Evolutionary conservation across 2,329 filamentous ascomycete species (phyloP), one percentile per base, ranked within the genome.

Genomic region (Verticillium dahliae): DNA sequence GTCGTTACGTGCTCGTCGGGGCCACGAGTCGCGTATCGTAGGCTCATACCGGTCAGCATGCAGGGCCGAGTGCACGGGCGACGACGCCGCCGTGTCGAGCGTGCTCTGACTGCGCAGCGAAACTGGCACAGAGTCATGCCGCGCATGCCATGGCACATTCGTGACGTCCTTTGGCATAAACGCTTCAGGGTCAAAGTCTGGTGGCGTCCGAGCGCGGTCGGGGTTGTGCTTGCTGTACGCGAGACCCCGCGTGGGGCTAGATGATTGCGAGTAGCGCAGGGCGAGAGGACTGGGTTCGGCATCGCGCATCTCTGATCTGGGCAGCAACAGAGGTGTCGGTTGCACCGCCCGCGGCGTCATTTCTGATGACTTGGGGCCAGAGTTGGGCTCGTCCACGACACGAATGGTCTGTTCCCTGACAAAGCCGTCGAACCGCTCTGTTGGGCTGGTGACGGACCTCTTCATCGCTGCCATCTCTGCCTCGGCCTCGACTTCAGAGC

Each of bases 41-140:
- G 74, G 73, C 57, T 75, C 74, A 61, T 71, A 69, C 45, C 68
- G 70, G 56, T 71, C 70, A 14, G 60, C 63, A 0, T 65, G 63
- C 33, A 68, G 59, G 1, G 68, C 62, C 1, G 67, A 67, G 60
- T 69, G 70, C 6, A 68, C 61, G 1, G 73, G 74, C 3, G 74
- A 75, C 0, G 70, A 69, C 0, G 72, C 69, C 0, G 69, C 63
- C 0, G 75, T 74, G 11, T 74, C 74, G 2, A 75, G 57, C 1
- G 74, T 76, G 31, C 69, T 73, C 45, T 71, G 71, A 67, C 74
- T 77, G 55, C 67, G 69, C 18, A 72, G 54, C 1, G 75, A 78
- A 55, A 69, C 67, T 0, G 75, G 73, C 1, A 72, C 70, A 18
- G 72, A 74, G 27, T 70, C 70, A 18, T 66, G 67, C 13, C 70